Base-by-base conservation (phyloP, 2,329 filamentous ascomycete species). In the Apiospora pterosperma region DNA sequence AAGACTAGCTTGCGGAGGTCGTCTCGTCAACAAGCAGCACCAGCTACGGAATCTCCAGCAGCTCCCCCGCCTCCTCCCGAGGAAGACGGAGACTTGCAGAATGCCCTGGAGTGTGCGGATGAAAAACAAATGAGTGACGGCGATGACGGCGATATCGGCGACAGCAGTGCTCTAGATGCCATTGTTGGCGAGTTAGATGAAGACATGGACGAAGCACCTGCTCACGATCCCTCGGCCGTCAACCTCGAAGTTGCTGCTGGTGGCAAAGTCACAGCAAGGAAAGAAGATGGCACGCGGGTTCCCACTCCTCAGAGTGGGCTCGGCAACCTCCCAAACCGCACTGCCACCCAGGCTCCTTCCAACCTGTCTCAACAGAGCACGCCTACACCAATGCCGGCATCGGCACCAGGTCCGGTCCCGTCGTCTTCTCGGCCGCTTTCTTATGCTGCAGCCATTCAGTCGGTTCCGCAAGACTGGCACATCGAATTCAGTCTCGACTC, bases 171-270 rank as follows among this genome's bases (percentile, higher is more conserved):
- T 6, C 80, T 98, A 61, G 92, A 97, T 75, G 89, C 92, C 25
- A 91, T 98, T 66, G 90, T 97, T n/a, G 93, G 94, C 65, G 92
- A 96, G 69, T 81, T 97, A 1, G 93, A 97, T 64, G 92, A 95
- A 67, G 92, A 94, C 36, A 89, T 95, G 76, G 88, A 92, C 61
- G 90, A 91, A 63, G 86, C 86, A 2, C 79, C 81, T n/a, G 83
- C 86, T n/a, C 58, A 60, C 58, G 92, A 96, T 70, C 92, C 93
- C 2, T 91, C 92, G 4, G 94, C 96, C 6, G 93, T 98, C 36
- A 97, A 93, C 72, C 87, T 99, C 75, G 95, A 98, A 76, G 88
- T 97, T 48, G 93, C 90, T 42, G 89, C 91, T 21, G 91, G 90
- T 23, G 95, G 93, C 16, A 96, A 93, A 74, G 90, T 97, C 16